These are phyloP conservation scores for Fusarium dlaminii DNA, from an alignment of 2,329 filamentous ascomycete species.

Conservation along the genomic window DNA sequence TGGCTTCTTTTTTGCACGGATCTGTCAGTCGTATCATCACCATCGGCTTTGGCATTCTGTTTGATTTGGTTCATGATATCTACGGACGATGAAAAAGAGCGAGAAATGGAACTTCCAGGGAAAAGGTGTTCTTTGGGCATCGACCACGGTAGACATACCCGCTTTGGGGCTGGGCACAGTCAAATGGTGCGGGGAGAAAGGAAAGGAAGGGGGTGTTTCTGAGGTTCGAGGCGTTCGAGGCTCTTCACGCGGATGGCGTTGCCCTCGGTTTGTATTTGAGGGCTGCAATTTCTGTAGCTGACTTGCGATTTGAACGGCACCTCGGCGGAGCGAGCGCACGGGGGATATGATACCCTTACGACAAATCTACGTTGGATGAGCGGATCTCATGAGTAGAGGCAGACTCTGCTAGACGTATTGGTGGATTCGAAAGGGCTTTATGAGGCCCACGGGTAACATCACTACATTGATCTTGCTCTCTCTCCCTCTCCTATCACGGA, in stretches of 20 bases:
- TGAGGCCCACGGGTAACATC: conserved; percentile 23
- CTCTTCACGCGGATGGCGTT: conserved; percentile 40
- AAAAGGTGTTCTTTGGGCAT: conserved; percentile 40
- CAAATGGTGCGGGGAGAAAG: conserved; percentile 33
- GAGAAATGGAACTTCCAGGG: conserved; percentile 37
- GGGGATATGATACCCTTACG: conserved; percentile 50
- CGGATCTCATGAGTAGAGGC: conserved; percentile 42
- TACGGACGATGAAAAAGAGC: conserved; percentile 44
- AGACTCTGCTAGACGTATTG: conserved; percentile 41
- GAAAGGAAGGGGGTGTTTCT: conserved; percentile 24
- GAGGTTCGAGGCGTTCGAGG: conserved; percentile 41
- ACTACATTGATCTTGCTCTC: conserved; percentile 18
- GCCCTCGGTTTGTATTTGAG: conserved; percentile 40
- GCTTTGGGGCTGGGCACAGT: conserved; percentile 36
- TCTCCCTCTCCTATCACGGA: conserved; percentile 13
- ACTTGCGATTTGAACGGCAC: conserved; percentile 39
- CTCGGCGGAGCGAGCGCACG: conserved; percentile 37
- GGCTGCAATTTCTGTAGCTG: conserved; percentile 42
- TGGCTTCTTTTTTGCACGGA: conserved; percentile 38
- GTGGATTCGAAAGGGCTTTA: conserved; percentile 22
- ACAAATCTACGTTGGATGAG: conserved; percentile 48
- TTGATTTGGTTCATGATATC: conserved; percentile 44
- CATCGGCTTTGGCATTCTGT: conserved; percentile 47
- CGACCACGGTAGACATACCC: conserved; percentile 41
- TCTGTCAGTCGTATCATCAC: conserved; percentile 43